A percentile compares a stretch with the other conserved stretches of the same genome.
phyloP scores from a whole-genome alignment of 129 eudicot species.

The Flaveria linearis region DNA sequence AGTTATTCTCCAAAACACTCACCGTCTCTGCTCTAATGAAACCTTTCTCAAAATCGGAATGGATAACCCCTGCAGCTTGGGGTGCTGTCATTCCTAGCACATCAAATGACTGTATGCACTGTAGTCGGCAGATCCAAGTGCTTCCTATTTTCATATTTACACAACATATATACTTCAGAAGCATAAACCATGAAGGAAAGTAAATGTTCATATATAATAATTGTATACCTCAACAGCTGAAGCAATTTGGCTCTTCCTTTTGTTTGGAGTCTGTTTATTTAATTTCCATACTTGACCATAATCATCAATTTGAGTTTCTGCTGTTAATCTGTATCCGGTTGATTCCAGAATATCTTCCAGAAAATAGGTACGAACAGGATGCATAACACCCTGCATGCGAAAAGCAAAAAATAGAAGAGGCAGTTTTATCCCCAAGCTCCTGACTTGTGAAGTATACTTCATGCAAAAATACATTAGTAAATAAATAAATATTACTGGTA shows the following conservation, averaged over 20 bases:
- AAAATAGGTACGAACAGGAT: slow-evolving; percentile 74
- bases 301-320: slow-evolving; percentile 79
- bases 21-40: no score
- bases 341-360: slow-evolving; percentile 73
- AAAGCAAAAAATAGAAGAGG: neutral
- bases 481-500: slow-evolving; percentile 51
- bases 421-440: neutral
- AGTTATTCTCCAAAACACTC: no score
- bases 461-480: neutral
- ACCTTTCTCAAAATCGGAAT: no score
- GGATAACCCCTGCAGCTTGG: no score
- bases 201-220: neutral
- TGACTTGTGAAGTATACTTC: slow-evolving; percentile 8
- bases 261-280: slow-evolving; percentile 70
- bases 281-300: slow-evolving; percentile 73
- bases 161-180: slow-evolving; percentile 11
- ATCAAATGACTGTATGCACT: slow-evolving; percentile 52
- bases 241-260: slow-evolving; percentile 81
- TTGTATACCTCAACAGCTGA: slow-evolving; percentile 73
- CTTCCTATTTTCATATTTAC: slow-evolving; percentile 51
- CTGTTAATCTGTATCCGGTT: slow-evolving; percentile 71
- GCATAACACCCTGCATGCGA: slow-evolving; percentile 63
- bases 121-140: slow-evolving; percentile 71
- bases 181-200: neutral
- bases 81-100: no score